Evolutionary conservation across 140 eudicot species (phyloP).

Genomic region (Cichorium intybus): DNA sequence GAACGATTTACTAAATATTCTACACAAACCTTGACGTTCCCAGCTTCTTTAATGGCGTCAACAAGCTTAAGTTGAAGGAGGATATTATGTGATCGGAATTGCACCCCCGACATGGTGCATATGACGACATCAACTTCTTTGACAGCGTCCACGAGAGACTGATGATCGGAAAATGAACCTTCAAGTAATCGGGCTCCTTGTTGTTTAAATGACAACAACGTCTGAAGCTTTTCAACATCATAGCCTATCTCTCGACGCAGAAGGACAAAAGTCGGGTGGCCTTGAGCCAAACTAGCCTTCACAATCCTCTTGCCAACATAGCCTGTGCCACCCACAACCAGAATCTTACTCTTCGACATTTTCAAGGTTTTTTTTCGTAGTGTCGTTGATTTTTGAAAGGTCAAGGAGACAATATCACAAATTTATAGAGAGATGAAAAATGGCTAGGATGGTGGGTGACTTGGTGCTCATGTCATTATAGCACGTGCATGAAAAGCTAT

Average conservation of each 20-base stretch:
- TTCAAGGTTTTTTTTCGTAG: background rate
- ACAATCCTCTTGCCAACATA: constrained; percentile 52
- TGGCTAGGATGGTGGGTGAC: background rate
- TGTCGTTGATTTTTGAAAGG: background rate
- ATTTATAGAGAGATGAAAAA: background rate
- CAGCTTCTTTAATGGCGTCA: constrained; percentile 70
- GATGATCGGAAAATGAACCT: constrained; percentile 55
- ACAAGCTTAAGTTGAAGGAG: constrained; percentile 58
- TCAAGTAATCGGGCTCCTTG: constrained; percentile 50
- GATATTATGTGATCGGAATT: constrained; percentile 45
- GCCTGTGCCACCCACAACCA: constrained; percentile 62
- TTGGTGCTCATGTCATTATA: background rate
- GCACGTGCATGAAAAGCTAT: background rate
- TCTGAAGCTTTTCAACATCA: constrained; percentile 49
- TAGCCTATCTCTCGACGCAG: constrained; percentile 48
- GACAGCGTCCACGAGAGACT: constrained; percentile 52
- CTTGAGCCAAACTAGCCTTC: constrained; percentile 55
- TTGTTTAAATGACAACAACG: constrained; percentile 38
- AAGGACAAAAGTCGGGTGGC: constrained; percentile 50
- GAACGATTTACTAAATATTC: background rate
- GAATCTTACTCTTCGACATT: constrained; percentile 42
- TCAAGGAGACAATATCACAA: background rate
- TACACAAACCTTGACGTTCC: constrained; percentile 52
- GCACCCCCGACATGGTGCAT: constrained; percentile 55
- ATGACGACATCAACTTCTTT: constrained; percentile 66